Conservation (phyloP, 2,329 filamentous ascomycete genomes). For the Botrytis aclada region DNA sequence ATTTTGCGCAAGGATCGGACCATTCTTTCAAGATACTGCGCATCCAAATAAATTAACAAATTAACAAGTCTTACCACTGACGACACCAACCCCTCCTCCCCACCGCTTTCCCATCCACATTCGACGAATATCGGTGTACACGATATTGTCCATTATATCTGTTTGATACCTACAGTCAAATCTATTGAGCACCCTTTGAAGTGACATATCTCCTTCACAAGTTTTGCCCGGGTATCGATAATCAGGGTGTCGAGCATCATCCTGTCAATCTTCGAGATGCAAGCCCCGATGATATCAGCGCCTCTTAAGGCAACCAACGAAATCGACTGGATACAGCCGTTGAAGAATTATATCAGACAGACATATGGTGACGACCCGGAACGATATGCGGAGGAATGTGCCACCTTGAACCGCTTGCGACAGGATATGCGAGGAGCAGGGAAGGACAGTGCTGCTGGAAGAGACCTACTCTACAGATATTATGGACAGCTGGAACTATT, state of each 20-base stretch:
- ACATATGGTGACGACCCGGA: slow-evolving; percentile 97
- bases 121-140: slow-evolving; percentile 8
- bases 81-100: slow-evolving; percentile 18
- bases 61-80: slow-evolving; percentile 16
- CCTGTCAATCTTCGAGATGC: slow-evolving; percentile 48
- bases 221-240: slow-evolving; percentile 13
- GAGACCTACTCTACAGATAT: slow-evolving; percentile 93
- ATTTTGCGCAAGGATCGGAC: slow-evolving; percentile 17
- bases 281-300: slow-evolving; percentile 92
- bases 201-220: background rate
- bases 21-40: slow-evolving; percentile 17
- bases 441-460: slow-evolving; percentile 89
- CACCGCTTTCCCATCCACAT: slow-evolving; percentile 15
- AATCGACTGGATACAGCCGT: slow-evolving; percentile 92
- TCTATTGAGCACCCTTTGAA: background rate
- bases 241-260: slow-evolving; percentile 13
- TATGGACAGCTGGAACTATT: slow-evolving; percentile 95
- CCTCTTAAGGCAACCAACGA: slow-evolving; percentile 93
- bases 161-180: background rate
- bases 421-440: slow-evolving; percentile 98
- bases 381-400: slow-evolving; percentile 92
- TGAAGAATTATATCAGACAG: slow-evolving; percentile 89
- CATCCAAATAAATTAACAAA: slow-evolving; percentile 15
- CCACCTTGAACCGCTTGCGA: slow-evolving; percentile 85
- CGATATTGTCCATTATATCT: background rate